These are phyloP conservation scores for Podosphaera fusca DNA, from an alignment of 2,329 filamentous ascomycete genomes.

Conservation along the genomic window DNA sequence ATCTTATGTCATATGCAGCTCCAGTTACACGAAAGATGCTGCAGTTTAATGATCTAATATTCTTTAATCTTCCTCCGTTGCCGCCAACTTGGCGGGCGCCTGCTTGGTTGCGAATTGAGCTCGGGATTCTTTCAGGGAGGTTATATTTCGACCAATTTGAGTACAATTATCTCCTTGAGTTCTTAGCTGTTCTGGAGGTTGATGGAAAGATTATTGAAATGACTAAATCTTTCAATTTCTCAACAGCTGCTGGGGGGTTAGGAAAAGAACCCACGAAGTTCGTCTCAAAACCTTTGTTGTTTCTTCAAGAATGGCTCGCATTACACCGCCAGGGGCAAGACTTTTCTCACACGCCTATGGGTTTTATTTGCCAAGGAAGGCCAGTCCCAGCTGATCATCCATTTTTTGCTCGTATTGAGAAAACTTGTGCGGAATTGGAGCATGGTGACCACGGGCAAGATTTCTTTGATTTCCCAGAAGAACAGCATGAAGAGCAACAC, in stretches of 20 bases:
- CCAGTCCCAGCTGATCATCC: conserved; percentile 1
- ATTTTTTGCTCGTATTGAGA: conserved; percentile 1
- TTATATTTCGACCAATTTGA: conserved; percentile 33
- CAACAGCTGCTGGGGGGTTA: not conserved
- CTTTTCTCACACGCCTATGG: conserved; percentile 34
- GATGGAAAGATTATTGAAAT: not conserved
- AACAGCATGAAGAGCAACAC: not conserved
- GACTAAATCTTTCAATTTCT: not conserved
- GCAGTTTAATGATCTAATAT: conserved; percentile 29
- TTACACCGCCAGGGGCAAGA: conserved; percentile 31
- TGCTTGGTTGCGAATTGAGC: conserved; percentile 30
- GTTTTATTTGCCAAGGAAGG: conserved; percentile 26
- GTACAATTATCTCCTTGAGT: conserved; percentile 16
- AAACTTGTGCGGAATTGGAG: not conserved
- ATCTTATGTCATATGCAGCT: conserved; percentile 33
- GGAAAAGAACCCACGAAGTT: conserved; percentile 4
- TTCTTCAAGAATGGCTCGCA: conserved; percentile 33
- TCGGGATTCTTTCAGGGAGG: conserved; percentile 35
- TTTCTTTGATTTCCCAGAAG: not conserved
- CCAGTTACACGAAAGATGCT: conserved; percentile 37
- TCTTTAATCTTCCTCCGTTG: conserved; percentile 27
- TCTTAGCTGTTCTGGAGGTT: conserved; percentile 3
- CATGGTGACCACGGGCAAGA: not conserved
- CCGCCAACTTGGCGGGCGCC: conserved; percentile 21
- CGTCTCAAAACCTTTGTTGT: conserved; percentile 20